phyloP scores from a whole-genome alignment of 225 moss, liverwort and hornwort species.

The Marchantia polymorpha region DNA sequence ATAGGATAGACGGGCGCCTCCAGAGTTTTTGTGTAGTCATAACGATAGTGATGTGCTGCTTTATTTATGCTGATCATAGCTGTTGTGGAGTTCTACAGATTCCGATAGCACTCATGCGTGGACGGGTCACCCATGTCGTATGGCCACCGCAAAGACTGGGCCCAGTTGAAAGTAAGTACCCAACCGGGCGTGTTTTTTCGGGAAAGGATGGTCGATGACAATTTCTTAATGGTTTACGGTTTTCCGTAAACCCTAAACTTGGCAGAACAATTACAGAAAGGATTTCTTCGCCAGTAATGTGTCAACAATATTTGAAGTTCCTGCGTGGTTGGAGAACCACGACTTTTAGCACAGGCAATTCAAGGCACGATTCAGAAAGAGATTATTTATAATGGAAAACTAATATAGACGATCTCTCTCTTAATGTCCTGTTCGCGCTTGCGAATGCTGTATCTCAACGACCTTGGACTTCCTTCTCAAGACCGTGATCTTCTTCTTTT shows the following conservation, averaged over 20 bases:
- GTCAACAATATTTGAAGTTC: no score
- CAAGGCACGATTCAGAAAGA: no score
- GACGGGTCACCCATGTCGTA: conserved; percentile 86
- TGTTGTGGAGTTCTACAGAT: conserved; percentile 54
- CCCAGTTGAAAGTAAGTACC: conserved; percentile 67
- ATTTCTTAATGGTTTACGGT: not conserved
- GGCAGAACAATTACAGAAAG: not conserved
- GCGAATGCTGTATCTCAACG: no score
- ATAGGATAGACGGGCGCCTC: not conserved
- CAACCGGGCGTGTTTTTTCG: conserved; percentile 79
- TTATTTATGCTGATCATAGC: not conserved
- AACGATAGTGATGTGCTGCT: not conserved
- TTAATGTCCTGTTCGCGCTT: no score
- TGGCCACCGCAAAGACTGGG: conserved; percentile 94
- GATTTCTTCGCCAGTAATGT: no score
- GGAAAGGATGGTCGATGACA: conserved; percentile 45
- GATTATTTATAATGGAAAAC: no score
- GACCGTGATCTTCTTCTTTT: no score
- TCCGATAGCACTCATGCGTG: conserved; percentile 87
- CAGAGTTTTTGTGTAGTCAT: not conserved
- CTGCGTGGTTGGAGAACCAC: no score
- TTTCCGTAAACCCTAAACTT: not conserved
- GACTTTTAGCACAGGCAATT: no score
- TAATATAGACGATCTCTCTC: no score
- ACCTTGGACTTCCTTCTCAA: no score